Evolutionary conservation across 1,284 basidiomycete species (phyloP).

Genomic region (Exobasidium rhododendri): DNA sequence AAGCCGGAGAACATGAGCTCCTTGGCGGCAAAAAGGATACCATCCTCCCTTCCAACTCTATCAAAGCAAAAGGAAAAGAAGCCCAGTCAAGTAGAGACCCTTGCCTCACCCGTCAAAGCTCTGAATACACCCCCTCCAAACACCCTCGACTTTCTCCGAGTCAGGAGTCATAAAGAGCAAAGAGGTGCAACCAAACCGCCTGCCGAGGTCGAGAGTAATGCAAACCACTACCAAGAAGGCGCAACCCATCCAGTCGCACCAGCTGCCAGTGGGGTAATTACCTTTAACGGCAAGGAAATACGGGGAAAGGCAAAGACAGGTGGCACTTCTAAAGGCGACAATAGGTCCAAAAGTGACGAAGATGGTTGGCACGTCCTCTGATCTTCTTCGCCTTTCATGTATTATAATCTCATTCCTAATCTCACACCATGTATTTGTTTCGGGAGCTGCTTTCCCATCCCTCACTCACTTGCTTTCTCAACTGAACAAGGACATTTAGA

Average conservation of each 20-base stretch:
- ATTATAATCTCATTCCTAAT: no score
- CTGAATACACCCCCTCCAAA: neutral
- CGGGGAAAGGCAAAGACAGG: neutral
- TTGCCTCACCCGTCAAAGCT: neutral
- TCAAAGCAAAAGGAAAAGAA: neutral
- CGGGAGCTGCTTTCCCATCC: no score
- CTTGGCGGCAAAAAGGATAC: neutral
- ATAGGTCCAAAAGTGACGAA: neutral
- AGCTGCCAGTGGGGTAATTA: neutral
- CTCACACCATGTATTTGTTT: no score
- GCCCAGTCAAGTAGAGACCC: neutral
- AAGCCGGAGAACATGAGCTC: neutral
- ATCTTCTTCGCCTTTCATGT: neutral
- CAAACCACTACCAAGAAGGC: neutral
- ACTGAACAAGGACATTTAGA: no score
- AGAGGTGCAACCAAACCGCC: neutral
- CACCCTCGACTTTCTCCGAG: slow-evolving; percentile 8
- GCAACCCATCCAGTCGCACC: neutral
- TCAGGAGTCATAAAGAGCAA: neutral
- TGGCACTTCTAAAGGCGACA: neutral
- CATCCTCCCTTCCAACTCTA: neutral
- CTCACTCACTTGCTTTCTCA: no score
- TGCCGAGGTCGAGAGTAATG: neutral
- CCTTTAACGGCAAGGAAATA: neutral
- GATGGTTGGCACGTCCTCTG: slow-evolving; percentile 3